Evolutionary conservation across 805 yeast species (phyloP).

Genomic region (Zygotorulaspora sp.): DNA sequence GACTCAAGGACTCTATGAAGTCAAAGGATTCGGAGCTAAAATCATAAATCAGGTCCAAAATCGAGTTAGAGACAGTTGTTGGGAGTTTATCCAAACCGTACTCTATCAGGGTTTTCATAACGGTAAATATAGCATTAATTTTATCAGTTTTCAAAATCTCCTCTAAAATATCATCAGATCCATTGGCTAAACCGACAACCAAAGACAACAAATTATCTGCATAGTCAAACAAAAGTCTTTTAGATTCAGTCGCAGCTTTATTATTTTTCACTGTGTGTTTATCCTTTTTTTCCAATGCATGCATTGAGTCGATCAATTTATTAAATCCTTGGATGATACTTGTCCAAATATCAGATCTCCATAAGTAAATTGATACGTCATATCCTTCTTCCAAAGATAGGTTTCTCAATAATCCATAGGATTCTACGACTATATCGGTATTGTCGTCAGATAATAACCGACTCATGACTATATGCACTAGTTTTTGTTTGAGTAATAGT

Average conservation of each 20-base stretch:
- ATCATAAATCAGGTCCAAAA: conserved; percentile 56
- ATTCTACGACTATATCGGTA: conserved; percentile 73
- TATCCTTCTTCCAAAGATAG: conserved; percentile 83
- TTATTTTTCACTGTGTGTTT: conserved; percentile 17
- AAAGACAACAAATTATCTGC: conserved; percentile 71
- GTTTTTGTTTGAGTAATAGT: conserved; percentile 62
- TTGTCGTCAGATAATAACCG: conserved; percentile 61
- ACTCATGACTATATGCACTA: conserved; percentile 59
- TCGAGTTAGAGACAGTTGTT: conserved; percentile 44
- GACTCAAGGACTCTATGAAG: conserved; percentile 38
- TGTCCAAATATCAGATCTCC: conserved; percentile 77
- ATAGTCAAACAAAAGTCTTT: conserved; percentile 54
- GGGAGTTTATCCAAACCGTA: conserved; percentile 36
- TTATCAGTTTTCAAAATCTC: conserved; percentile 32
- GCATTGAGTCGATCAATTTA: conserved; percentile 48
- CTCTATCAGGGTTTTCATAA: conserved; percentile 28
- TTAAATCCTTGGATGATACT: conserved; percentile 48
- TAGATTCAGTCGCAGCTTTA: conserved; percentile 38
- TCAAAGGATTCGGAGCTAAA: conserved; percentile 55
- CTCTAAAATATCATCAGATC: conserved; percentile 57
- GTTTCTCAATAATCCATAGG: conserved; percentile 77
- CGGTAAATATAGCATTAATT: conserved; percentile 24
- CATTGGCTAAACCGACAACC: conserved; percentile 58
- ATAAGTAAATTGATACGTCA: conserved; percentile 65
- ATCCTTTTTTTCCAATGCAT: conserved; percentile 32